Conservation (phyloP, 1,284 basidiomycete species). For the Trametes versicolor region DNA sequence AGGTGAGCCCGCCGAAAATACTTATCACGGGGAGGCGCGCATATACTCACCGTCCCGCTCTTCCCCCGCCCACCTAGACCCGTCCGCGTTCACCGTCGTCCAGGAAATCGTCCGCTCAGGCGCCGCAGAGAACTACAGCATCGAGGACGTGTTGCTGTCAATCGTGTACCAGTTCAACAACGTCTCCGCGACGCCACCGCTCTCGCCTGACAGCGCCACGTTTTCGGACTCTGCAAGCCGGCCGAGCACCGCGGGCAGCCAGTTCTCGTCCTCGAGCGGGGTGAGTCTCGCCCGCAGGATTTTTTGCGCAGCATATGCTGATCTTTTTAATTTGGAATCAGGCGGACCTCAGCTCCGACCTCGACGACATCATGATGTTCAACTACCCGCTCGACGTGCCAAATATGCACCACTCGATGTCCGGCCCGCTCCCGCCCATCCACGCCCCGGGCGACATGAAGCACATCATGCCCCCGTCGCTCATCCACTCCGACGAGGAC, state of each 20-base stretch:
- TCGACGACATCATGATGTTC: constrained; percentile 38
- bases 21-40: constrained; percentile 10
- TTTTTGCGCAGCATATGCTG: not conserved
- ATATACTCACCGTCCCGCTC: constrained; percentile 5
- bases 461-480: constrained; percentile 31
- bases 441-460: constrained; percentile 25
- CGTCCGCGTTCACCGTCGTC: constrained; percentile 60
- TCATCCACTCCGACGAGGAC: constrained; percentile 43
- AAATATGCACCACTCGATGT: constrained; percentile 17
- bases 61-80: constrained; percentile 52
- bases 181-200: constrained; percentile 35
- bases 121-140: constrained; percentile 22
- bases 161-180: constrained; percentile 43
- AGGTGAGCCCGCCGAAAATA: constrained; percentile 51
- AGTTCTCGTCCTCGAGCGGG: constrained; percentile 39
- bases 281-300: constrained; percentile 31
- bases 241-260: constrained; percentile 36
- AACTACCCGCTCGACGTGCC: constrained; percentile 31
- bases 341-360: constrained; percentile 26
- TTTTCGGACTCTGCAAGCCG: constrained; percentile 33
- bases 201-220: constrained; percentile 36
- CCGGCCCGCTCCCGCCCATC: constrained; percentile 16
- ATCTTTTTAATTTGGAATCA: constrained; percentile 2
- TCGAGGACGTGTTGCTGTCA: constrained; percentile 39
- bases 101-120: constrained; percentile 59